Conservation (phyloP, 306 rosid species). For the Albizia julibrissin region DNA sequence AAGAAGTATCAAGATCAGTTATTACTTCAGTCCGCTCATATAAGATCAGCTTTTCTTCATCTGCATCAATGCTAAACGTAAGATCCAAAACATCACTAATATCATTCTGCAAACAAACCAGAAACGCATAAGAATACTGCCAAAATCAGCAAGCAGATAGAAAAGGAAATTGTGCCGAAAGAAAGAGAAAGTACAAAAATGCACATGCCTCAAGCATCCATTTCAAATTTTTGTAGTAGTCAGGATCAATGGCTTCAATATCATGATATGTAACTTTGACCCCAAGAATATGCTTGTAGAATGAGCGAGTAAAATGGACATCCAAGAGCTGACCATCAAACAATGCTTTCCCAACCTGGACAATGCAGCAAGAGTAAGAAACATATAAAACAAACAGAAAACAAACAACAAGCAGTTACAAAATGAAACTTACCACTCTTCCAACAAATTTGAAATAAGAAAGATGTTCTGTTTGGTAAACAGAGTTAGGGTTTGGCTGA, state of each 20-base stretch:
- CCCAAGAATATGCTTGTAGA: slow-evolving; percentile 97
- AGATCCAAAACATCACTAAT: slow-evolving; percentile 81
- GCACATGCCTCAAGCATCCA: slow-evolving; percentile 96
- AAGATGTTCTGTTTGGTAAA: slow-evolving; percentile 96
- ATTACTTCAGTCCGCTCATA: slow-evolving; percentile 91
- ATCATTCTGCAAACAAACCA: slow-evolving; percentile 68
- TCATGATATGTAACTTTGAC: slow-evolving; percentile 97
- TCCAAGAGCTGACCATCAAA: slow-evolving; percentile 98
- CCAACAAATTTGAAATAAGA: slow-evolving; percentile 98
- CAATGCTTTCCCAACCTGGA: slow-evolving; percentile 97
- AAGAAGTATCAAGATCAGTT: slow-evolving; percentile 22
- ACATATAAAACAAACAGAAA: slow-evolving; percentile 21
- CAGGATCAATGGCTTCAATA: slow-evolving; percentile 99
- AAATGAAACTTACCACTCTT: slow-evolving; percentile 80
- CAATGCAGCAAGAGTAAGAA: slow-evolving; percentile 32
- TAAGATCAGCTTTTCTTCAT: slow-evolving; percentile 89
- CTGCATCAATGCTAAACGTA: slow-evolving; percentile 98
- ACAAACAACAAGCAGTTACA: slow-evolving; percentile 31
- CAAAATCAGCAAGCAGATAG: slow-evolving; percentile 17
- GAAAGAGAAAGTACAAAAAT: background rate
- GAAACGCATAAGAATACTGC: slow-evolving; percentile 14
- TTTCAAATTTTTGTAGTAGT: slow-evolving; percentile 85
- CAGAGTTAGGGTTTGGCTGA: slow-evolving; percentile 99
- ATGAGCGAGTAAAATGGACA: slow-evolving; percentile 99
- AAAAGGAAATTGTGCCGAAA: background rate